phyloP scores from a whole-genome alignment of 2,329 filamentous ascomycete genomes.

The Colletotrichum siamense region DNA sequence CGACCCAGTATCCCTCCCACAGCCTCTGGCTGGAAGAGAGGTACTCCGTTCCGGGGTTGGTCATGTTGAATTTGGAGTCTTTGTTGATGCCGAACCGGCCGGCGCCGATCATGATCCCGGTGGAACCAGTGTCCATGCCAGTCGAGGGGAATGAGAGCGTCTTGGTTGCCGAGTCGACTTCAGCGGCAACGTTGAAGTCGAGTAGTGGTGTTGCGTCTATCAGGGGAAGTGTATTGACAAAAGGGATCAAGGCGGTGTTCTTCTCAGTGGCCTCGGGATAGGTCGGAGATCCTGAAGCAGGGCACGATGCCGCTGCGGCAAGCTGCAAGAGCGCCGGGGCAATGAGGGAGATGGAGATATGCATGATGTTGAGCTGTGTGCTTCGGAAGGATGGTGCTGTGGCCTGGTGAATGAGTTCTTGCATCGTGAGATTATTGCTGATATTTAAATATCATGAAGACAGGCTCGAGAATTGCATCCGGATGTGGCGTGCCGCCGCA shows the following conservation, averaged over 20 bases:
- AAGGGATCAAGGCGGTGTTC: neutral
- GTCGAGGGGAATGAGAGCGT: neutral
- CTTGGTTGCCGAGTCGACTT: neutral
- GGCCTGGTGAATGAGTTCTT: neutral
- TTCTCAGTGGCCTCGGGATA: neutral
- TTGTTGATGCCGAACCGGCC: neutral
- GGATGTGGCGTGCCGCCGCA: neutral
- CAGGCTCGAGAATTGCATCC: fast-evolving
- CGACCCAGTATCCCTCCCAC: constrained; percentile 7
- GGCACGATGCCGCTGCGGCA: neutral
- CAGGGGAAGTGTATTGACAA: neutral
- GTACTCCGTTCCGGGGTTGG: neutral
- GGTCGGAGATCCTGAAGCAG: neutral
- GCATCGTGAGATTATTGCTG: neutral
- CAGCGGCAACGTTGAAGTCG: neutral
- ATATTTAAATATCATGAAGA: neutral
- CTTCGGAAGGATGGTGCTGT: neutral
- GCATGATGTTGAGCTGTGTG: neutral
- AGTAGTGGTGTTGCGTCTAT: neutral
- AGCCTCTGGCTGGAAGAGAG: neutral
- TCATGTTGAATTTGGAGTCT: neutral
- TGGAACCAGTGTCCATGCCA: neutral
- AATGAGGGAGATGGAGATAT: neutral
- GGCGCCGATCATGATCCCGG: neutral
- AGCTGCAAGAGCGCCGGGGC: neutral